Percentiles rank a stretch among this genome's conserved stretches.
phyloP scores from a whole-genome alignment of 179 eudicot genomes.

The Spinacia oleracea region DNA sequence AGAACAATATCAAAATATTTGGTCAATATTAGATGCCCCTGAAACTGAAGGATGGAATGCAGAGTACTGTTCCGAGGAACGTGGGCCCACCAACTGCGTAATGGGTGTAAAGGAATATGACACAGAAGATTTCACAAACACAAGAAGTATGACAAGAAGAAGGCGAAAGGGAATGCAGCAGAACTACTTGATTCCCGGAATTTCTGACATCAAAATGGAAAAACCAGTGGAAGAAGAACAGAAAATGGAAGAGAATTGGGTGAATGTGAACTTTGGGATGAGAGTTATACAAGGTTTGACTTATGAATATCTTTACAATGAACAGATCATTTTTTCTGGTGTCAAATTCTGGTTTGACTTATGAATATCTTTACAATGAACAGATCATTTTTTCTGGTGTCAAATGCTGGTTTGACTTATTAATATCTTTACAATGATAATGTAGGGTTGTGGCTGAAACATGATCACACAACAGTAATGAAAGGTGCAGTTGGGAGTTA shows the following conservation, averaged over 20 bases:
- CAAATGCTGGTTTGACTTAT: constrained; percentile 45
- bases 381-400: constrained; percentile 61
- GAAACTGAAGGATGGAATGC: constrained; percentile 95
- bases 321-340: constrained; percentile 66
- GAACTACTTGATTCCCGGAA: constrained; percentile 45
- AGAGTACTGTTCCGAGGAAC: constrained; percentile 74
- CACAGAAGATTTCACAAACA: constrained; percentile 28
- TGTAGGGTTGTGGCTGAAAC: constrained; percentile 71
- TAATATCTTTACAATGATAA: constrained; percentile 65
- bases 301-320: constrained; percentile 61
- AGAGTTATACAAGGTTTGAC: constrained; percentile 61
- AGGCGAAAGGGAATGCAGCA: constrained; percentile 43
- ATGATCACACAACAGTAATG: constrained; percentile 56
- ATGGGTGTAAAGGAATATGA: constrained; percentile 62
- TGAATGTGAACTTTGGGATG: constrained; percentile 45
- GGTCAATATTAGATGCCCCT: constrained; percentile 78
- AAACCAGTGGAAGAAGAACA: constrained; percentile 38
- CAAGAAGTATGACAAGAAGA: constrained; percentile 42
- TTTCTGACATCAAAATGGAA: constrained; percentile 18
- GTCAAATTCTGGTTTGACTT: constrained; percentile 44
- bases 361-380: constrained; percentile 63
- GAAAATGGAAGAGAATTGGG: constrained; percentile 33
- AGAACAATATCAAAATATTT: constrained; percentile 47
- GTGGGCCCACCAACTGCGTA: constrained; percentile 74
- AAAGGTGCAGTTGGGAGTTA: constrained; percentile 65